A percentile compares a stretch with the other conserved stretches of the same genome.
Evolutionary conservation across 176 grass and related monocot genomes (phyloP).

Genomic region (Carex kokanica): DNA sequence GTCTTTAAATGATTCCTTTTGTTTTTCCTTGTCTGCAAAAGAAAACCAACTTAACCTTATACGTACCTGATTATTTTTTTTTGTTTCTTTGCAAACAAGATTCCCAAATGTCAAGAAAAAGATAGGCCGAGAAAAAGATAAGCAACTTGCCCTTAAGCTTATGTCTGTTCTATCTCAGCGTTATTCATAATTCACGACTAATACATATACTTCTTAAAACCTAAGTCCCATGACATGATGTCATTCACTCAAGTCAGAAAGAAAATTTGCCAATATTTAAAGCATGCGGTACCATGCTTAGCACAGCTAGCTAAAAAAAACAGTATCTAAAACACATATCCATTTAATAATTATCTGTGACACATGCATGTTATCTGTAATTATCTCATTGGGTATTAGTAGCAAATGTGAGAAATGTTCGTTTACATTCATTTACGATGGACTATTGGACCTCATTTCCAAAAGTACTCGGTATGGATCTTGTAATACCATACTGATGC

Average conservation of each 20-base stretch:
- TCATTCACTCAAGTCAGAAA: neutral
- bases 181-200: neutral
- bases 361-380: neutral
- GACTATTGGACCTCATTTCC: neutral
- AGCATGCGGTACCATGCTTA: too few species aligned
- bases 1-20: conserved; percentile 12
- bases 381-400: neutral
- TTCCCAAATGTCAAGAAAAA: neutral
- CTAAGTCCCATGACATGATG: neutral
- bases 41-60: neutral
- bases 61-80: neutral
- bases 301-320: neutral
- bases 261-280: neutral
- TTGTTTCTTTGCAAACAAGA: neutral
- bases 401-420: neutral
- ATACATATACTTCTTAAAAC: neutral
- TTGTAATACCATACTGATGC: neutral
- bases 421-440: neutral
- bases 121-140: too few species aligned
- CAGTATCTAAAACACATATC: neutral
- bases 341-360: neutral
- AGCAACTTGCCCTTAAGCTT: neutral
- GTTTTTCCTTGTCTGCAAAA: conserved; percentile 32
- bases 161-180: neutral
- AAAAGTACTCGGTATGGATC: neutral